phyloP scores from a whole-genome alignment of 805 yeast genomes.

The Hanseniaspora occidentalis region DNA sequence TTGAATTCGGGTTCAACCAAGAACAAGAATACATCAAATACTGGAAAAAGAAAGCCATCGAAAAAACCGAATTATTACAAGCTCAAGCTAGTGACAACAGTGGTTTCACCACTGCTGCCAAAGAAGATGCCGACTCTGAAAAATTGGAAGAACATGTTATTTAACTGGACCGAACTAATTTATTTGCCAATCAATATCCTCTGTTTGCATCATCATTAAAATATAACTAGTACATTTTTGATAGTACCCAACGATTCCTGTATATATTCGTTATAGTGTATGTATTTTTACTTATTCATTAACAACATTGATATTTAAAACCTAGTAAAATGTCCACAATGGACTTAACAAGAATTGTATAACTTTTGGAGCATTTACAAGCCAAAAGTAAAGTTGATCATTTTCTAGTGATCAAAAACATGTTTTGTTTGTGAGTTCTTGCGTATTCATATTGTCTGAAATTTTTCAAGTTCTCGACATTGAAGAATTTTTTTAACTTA shows the following conservation, averaged over 20 bases:
- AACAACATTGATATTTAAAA: too few relatives aligned
- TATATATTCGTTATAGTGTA: neutral
- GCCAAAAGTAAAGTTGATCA: too few relatives aligned
- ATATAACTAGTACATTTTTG: too few relatives aligned
- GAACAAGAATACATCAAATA: slow-evolving; percentile 61
- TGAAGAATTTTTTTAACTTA: slow-evolving; percentile 23
- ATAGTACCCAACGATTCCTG: too few relatives aligned
- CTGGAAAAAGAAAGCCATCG: slow-evolving; percentile 64
- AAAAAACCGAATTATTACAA: slow-evolving; percentile 42
- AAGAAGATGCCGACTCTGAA: slow-evolving; percentile 3
- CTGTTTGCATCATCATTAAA: too few relatives aligned
- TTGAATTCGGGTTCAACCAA: slow-evolving; percentile 54
- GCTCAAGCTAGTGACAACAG: slow-evolving; percentile 26
- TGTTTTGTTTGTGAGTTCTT: slow-evolving; percentile 22
- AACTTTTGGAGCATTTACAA: too few relatives aligned
- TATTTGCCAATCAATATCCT: too few relatives aligned
- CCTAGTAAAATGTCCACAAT: too few relatives aligned
- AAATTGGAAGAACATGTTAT: slow-evolving; percentile 4
- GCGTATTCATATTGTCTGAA: slow-evolving; percentile 23
- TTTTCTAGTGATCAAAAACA: slow-evolving; percentile 28
- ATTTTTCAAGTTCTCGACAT: slow-evolving; percentile 21
- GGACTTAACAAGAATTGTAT: too few relatives aligned
- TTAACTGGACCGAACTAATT: slow-evolving; percentile 1
- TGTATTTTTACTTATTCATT: too few relatives aligned
- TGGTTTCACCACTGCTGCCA: slow-evolving; percentile 11